Conservation (phyloP, 2,329 filamentous ascomycete species). For the Fusarium setosum region DNA sequence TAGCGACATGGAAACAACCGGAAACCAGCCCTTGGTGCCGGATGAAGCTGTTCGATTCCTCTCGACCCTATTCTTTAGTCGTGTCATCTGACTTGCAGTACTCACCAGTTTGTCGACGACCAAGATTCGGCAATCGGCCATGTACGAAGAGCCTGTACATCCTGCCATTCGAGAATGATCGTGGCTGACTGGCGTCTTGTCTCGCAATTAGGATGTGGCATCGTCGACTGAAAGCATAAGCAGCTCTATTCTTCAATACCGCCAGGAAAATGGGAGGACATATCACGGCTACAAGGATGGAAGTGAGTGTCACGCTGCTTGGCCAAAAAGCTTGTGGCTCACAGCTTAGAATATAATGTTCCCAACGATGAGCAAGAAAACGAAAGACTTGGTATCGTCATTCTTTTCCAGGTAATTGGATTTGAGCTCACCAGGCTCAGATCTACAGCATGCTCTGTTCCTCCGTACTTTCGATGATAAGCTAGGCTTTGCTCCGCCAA, state of each 20-base stretch:
- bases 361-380: slow-evolving; percentile 28
- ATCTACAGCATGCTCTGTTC: slow-evolving; percentile 23
- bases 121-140: no score
- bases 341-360: slow-evolving; percentile 14
- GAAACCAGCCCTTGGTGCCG: no score
- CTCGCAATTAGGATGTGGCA: slow-evolving; percentile 7
- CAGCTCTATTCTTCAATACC: slow-evolving; percentile 21
- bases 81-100: no score
- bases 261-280: slow-evolving; percentile 16
- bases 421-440: not conserved
- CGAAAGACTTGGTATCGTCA: slow-evolving; percentile 13
- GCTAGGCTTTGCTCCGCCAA: slow-evolving; percentile 5
- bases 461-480: slow-evolving; percentile 16
- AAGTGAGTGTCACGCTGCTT: not conserved
- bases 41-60: no score
- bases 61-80: no score
- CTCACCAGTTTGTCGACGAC: no score
- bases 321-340: no score
- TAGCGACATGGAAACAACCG: no score
- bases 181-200: no score
- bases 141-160: no score
- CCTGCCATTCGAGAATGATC: no score
- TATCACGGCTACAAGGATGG: slow-evolving; percentile 27
- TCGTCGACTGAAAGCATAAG: slow-evolving; percentile 19
- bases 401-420: no score